phyloP scores from a whole-genome alignment of 1,284 basidiomycete genomes.

The Austroboletus niveus region DNA sequence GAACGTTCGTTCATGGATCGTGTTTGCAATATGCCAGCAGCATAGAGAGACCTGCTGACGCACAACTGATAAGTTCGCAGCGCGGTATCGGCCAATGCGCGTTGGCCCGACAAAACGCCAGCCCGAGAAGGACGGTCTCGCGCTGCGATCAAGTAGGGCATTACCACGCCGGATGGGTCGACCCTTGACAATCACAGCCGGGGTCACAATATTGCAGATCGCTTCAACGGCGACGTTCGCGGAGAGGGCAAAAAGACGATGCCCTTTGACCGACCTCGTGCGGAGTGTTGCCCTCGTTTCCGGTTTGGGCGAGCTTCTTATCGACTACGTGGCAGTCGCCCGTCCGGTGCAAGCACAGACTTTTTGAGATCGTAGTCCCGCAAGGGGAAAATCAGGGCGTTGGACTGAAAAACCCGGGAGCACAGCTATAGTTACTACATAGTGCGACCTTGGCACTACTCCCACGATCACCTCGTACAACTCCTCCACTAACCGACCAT shows the following conservation, averaged over 20 bases:
- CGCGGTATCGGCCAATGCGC: constrained; percentile 18
- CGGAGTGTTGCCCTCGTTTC: constrained; percentile 21
- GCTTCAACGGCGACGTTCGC: constrained; percentile 10
- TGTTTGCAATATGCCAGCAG: constrained; percentile 1
- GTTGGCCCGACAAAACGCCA: background rate
- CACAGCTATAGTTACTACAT: constrained; percentile 18
- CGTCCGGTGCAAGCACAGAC: constrained; percentile 15
- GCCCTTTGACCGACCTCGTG: constrained; percentile 29
- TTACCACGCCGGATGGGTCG: background rate
- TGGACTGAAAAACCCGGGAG: background rate
- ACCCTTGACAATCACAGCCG: background rate
- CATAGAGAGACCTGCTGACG: background rate
- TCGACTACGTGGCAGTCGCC: constrained; percentile 29
- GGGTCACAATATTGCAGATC: too few relatives aligned
- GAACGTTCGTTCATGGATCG: background rate
- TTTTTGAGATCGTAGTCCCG: constrained; percentile 19
- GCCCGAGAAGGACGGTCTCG: constrained; percentile 15
- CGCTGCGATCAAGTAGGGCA: constrained; percentile 13
- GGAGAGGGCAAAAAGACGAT: constrained; percentile 20
- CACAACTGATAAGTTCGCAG: background rate
- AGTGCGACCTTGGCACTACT: constrained; percentile 9
- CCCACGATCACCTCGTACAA: constrained; percentile 36
- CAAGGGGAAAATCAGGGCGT: constrained; percentile 32
- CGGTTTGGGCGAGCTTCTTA: constrained; percentile 27
- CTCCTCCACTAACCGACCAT: background rate